These are phyloP conservation scores for Neopestalotiopsis clavispora DNA, from an alignment of 2,329 filamentous ascomycete genomes.

Conservation along the genomic window DNA sequence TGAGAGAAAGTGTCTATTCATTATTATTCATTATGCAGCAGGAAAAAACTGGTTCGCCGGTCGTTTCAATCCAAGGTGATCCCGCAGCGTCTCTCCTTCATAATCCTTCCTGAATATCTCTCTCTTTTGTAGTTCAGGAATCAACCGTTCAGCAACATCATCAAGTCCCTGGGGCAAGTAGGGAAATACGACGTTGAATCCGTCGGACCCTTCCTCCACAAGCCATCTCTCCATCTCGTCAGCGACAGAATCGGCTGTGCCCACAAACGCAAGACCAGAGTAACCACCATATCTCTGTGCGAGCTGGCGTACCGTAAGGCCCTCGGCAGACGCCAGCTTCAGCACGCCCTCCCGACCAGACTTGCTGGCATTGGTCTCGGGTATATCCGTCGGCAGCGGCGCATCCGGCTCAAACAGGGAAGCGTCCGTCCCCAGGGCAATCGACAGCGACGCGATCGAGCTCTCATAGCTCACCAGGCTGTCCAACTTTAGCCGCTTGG, in stretches of 20 bases:
- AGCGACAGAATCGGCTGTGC: conserved; percentile 52
- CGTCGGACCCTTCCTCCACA: conserved; percentile 51
- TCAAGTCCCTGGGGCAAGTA: conserved; percentile 56
- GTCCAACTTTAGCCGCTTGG: conserved; percentile 53
- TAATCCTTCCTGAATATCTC: conserved; percentile 58
- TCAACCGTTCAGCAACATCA: conserved; percentile 49
- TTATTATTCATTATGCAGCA: neutral
- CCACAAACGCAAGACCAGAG: conserved; percentile 55
- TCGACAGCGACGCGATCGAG: conserved; percentile 56
- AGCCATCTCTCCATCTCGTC: conserved; percentile 56
- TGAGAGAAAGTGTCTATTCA: neutral
- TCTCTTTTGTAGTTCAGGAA: conserved; percentile 56
- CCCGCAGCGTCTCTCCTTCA: conserved; percentile 54
- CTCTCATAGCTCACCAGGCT: conserved; percentile 59
- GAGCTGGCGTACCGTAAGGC: conserved; percentile 55
- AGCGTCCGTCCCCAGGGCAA: conserved; percentile 51
- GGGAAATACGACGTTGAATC: conserved; percentile 55
- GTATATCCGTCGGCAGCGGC: conserved; percentile 52
- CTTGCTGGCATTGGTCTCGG: conserved; percentile 60
- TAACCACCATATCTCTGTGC: conserved; percentile 56
- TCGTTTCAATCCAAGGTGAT: conserved; percentile 57
- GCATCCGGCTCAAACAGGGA: conserved; percentile 53
- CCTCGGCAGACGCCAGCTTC: conserved; percentile 48
- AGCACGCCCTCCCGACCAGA: conserved; percentile 49
- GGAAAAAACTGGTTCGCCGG: conserved; percentile 45